Evolutionary conservation across 2,329 filamentous ascomycete genomes (phyloP), one percentile per base, ranked within the genome.

Genomic region (Lecanicillium sp.): DNA sequence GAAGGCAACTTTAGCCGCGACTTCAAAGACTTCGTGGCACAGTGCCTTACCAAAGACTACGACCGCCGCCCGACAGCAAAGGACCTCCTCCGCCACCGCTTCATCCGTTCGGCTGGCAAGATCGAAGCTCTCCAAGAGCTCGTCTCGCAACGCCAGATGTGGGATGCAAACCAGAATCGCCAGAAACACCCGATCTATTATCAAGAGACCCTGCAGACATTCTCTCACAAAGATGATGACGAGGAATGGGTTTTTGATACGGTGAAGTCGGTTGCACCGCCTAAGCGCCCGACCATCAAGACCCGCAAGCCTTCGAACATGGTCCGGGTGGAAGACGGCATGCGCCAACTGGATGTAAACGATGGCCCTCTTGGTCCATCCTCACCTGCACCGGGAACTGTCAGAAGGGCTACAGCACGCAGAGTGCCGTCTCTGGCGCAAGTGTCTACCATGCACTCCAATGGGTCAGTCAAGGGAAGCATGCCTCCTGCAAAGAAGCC

Each of bases 201-300:
- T 61, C 89, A 95, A 52, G 90, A 97, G 64, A 95, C 90, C 3
- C 69, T 97, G 35, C 77, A 83, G 50, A 81, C 77, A 8, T 74
- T 94, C 39, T 71, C 75, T 3, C 71, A 77, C 3, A 78, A 70
- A 48, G 69, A 77, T 28, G 81, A 88, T 5, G 72, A 85, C 13
- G 87, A 95, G 46, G 89, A 86, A 47, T 97, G 90, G 90, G 83
- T 94, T 3, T 97, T 97, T 56, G 90, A 96, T 54, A 97, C 90
- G 0, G 80, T 97, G 55, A 92, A 86, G 59, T 87, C 84, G 0
- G 68, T 81, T 22, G 72, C 51, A 1, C 59, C 56, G 4, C 70
- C 77, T 4, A 75, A 75, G 50, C 77, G 72, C 29, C 61, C 66
- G 12, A 67, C 66, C 0, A 63, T 70, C 39, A 74, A 67, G 52